Conservation (phyloP, 371 early-diverging fungal genomes). For the Mucor lusitanicus region DNA sequence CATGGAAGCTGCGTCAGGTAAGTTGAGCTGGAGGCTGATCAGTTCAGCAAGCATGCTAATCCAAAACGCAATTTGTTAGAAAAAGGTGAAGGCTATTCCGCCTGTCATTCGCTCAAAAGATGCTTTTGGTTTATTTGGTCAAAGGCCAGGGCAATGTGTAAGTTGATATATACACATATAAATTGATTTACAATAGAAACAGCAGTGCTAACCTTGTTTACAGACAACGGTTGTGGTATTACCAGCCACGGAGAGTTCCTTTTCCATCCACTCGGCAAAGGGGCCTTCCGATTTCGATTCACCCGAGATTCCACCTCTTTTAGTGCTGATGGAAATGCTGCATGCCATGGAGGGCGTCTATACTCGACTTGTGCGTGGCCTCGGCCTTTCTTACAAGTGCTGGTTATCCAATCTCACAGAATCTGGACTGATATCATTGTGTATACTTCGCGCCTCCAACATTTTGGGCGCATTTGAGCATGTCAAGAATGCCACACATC, state of each 20-base stretch:
- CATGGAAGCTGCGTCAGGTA: slow-evolving; percentile 17
- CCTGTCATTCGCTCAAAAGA: slow-evolving; percentile 36
- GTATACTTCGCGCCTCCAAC: slow-evolving; percentile 51
- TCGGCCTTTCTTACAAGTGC: slow-evolving; percentile 56
- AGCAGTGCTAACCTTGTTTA: neutral
- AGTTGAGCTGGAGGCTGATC: neutral
- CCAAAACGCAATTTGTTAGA: neutral
- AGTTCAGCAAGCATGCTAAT: too few species aligned
- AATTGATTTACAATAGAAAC: neutral
- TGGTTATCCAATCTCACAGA: slow-evolving; percentile 41
- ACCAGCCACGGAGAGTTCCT: slow-evolving; percentile 58
- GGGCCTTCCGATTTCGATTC: slow-evolving; percentile 50
- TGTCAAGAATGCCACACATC: slow-evolving; percentile 41
- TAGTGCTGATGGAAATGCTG: slow-evolving; percentile 54
- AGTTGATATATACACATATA: neutral
- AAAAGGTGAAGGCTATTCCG: slow-evolving; percentile 1
- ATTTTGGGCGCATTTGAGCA: slow-evolving; percentile 47
- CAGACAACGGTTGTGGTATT: slow-evolving; percentile 45
- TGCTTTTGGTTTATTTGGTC: slow-evolving; percentile 47
- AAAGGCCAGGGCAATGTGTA: slow-evolving; percentile 43
- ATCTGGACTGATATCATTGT: slow-evolving; percentile 45
- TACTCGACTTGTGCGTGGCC: slow-evolving; percentile 58
- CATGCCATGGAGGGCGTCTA: slow-evolving; percentile 57
- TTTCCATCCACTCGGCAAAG: slow-evolving; percentile 42
- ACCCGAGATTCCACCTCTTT: slow-evolving; percentile 48